These are phyloP conservation scores for Pseudodiploospora longispora DNA, from an alignment of 2,329 filamentous ascomycete species.

Conservation along the genomic window DNA sequence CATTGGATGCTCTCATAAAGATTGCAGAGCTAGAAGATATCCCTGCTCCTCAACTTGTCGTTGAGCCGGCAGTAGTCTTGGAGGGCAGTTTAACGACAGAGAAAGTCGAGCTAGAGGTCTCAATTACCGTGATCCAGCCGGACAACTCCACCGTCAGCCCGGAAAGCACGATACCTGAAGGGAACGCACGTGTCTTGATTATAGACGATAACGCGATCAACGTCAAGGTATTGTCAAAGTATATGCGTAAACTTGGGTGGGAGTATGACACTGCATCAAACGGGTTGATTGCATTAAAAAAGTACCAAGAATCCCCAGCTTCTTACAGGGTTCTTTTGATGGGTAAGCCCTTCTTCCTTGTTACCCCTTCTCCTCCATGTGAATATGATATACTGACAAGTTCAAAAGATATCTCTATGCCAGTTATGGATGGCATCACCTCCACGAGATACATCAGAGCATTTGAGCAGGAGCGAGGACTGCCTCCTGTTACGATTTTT, in stretches of 20 bases:
- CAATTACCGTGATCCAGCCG: not conserved
- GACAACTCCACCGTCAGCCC: not conserved
- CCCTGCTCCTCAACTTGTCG: not conserved
- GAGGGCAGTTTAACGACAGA: not conserved
- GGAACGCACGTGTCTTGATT: not conserved
- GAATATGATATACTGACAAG: not conserved
- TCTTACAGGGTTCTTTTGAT: not conserved
- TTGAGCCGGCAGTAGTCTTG: not conserved
- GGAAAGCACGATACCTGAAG: not conserved
- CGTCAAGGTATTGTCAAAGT: not conserved
- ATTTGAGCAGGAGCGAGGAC: not conserved
- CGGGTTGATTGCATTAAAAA: not conserved
- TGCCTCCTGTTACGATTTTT: not conserved
- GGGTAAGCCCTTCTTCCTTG: not conserved
- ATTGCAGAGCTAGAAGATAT: not conserved
- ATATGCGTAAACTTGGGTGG: not conserved
- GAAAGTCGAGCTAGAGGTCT: not conserved
- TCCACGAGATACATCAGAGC: not conserved
- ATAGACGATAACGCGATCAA: not conserved
- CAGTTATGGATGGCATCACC: not conserved
- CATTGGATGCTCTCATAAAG: not conserved
- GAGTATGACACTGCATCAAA: not conserved
- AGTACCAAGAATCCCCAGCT: not conserved
- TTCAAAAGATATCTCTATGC: not conserved
- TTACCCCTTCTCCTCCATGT: not conserved